A percentile compares a stretch with the other conserved stretches of the same genome.
Evolutionary conservation across 495 filamentous ascomycete species (phyloP).

Genomic region (Penicillium manginii): DNA sequence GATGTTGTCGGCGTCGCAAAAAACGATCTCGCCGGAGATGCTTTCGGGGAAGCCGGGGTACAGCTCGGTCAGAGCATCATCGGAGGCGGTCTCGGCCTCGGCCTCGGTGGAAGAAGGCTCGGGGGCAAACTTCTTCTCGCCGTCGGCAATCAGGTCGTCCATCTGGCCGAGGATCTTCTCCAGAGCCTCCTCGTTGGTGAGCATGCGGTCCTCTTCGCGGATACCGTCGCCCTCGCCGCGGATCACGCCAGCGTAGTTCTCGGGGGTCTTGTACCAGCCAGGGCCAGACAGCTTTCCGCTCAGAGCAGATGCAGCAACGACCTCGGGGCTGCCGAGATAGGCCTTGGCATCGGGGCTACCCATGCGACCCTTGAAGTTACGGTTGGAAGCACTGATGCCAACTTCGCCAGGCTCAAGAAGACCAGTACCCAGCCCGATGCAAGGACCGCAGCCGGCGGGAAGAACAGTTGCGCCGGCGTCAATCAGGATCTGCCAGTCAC

Average conservation of each 20-base stretch:
- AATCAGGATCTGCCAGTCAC: constrained; percentile 86
- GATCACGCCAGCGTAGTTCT: constrained; percentile 66
- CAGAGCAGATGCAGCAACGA: constrained; percentile 88
- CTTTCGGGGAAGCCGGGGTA: constrained; percentile 57
- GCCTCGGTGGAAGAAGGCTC: constrained; percentile 11
- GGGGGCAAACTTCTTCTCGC: constrained; percentile 44
- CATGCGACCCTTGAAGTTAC: constrained; percentile 96
- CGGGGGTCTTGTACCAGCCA: constrained; percentile 76
- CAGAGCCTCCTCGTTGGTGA: constrained; percentile 67
- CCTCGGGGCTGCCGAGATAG: constrained; percentile 88
- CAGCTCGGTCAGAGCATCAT: constrained; percentile 45
- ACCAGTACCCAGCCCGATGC: constrained; percentile 85
- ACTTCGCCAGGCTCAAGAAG: constrained; percentile 84
- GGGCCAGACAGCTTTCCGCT: constrained; percentile 77
- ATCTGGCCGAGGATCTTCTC: constrained; percentile 68
- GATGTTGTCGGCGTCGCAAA: constrained; percentile 57
- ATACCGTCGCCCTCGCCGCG: constrained; percentile 73
- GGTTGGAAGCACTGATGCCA: constrained; percentile 86
- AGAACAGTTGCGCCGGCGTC: constrained; percentile 77
- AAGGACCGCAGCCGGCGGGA: constrained; percentile 83
- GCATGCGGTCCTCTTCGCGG: constrained; percentile 59
- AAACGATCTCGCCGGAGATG: constrained; percentile 56
- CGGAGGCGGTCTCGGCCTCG: constrained; percentile 22
- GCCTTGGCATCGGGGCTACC: constrained; percentile 80
- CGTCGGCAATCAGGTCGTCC: constrained; percentile 63